Evolutionary conservation across 768 basidiomycete genomes (phyloP).

Genomic region (Xanthoconium stramineum): DNA sequence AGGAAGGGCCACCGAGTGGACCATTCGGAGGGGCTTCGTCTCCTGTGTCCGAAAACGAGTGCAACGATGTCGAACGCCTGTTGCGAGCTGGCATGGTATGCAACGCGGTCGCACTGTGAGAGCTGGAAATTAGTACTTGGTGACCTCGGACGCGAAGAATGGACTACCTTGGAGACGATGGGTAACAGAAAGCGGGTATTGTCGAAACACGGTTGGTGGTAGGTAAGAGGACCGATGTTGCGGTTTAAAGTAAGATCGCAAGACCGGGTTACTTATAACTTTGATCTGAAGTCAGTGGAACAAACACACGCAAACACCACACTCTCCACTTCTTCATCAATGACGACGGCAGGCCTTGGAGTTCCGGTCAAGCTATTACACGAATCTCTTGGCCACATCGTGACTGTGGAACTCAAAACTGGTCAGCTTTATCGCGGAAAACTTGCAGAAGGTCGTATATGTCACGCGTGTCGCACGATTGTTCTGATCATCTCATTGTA

Average conservation of each 20-base stretch:
- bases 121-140: neutral
- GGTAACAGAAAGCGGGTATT: neutral
- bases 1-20: conserved; percentile 48
- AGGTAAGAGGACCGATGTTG: neutral
- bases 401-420: conserved; percentile 98
- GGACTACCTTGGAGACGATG: neutral
- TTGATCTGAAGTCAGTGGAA: neutral
- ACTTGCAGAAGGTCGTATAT: conserved; percentile 76
- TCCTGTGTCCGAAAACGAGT: conserved; percentile 13
- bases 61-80: conserved; percentile 19
- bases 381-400: conserved; percentile 92
- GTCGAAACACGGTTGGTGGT: neutral
- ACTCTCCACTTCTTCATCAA: conserved; percentile 16
- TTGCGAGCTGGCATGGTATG: conserved; percentile 16
- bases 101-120: neutral
- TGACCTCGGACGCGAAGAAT: too few species aligned
- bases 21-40: conserved; percentile 26
- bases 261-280: neutral
- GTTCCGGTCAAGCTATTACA: conserved; percentile 96
- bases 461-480: conserved; percentile 6
- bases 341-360: conserved; percentile 65
- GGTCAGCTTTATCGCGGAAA: conserved; percentile 97
- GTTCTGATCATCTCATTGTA: conserved; percentile 16
- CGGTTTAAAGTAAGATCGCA: neutral
- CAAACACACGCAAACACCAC: conserved; percentile 22